Evolutionary conservation across 2,329 filamentous ascomycete genomes (phyloP).

Genomic region (Microcyclosporella mali): DNA sequence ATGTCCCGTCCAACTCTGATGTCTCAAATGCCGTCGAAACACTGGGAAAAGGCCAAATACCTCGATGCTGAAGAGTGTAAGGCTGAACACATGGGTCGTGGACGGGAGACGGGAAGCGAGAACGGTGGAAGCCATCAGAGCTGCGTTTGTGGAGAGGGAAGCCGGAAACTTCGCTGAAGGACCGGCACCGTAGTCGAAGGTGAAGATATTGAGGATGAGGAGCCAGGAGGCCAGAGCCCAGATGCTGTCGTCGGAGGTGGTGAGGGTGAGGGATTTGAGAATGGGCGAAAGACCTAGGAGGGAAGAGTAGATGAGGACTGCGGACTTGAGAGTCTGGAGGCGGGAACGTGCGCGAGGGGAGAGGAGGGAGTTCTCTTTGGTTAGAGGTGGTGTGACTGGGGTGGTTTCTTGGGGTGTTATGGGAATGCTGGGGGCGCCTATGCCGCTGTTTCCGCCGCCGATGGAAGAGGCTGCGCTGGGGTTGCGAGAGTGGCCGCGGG

Average conservation of each 20-base stretch:
- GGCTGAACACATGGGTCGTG: slow-evolving; percentile 88
- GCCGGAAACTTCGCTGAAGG: slow-evolving; percentile 59
- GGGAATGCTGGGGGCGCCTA: neutral
- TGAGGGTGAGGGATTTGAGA: slow-evolving; percentile 89
- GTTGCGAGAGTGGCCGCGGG: slow-evolving; percentile 5
- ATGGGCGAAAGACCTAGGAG: slow-evolving; percentile 89
- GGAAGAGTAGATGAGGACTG: slow-evolving; percentile 85
- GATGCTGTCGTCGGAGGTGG: slow-evolving; percentile 88
- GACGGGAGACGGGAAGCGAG: slow-evolving; percentile 82
- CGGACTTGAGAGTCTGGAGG: slow-evolving; percentile 82
- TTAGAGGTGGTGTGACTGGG: slow-evolving; percentile 31
- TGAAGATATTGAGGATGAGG: slow-evolving; percentile 91
- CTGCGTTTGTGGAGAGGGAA: slow-evolving; percentile 85
- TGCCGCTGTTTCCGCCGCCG: neutral
- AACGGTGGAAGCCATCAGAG: slow-evolving; percentile 92
- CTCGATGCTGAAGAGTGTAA: slow-evolving; percentile 94
- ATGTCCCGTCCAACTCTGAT: slow-evolving; percentile 77
- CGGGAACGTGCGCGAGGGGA: slow-evolving; percentile 56
- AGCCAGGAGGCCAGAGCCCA: slow-evolving; percentile 96
- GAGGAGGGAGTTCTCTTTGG: slow-evolving; percentile 35
- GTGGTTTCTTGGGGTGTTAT: slow-evolving; percentile 2
- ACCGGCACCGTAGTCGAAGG: slow-evolving; percentile 87
- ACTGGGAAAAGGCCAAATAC: slow-evolving; percentile 98
- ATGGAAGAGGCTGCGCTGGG: neutral
- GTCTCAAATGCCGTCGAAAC: slow-evolving; percentile 79